Evolutionary conservation across 2,329 filamentous ascomycete species (phyloP), one percentile per base, ranked within the genome.

Genomic region (Diaporthe eres): DNA sequence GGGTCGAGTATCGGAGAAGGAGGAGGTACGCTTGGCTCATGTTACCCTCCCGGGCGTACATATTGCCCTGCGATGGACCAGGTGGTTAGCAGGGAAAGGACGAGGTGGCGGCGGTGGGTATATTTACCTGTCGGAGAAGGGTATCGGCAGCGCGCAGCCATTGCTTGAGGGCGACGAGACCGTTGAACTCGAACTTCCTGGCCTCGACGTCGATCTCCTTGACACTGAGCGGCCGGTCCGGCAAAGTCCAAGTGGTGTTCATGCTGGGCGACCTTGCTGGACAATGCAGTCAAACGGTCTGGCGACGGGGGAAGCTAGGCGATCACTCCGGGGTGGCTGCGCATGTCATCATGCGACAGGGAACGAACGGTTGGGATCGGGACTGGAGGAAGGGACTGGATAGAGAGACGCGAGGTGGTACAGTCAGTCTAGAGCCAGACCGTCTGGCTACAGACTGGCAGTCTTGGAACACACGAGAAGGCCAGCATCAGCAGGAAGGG

Each of bases 11-110:
- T 79, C 97, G 92, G 82, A 97, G 95, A n/a, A 98, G 90, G 76
- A 98, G 92, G 73, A 98, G 90, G 83, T 98, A 99, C 6, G 96
- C 94, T 81, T 97, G 94, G 80, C 95, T 92, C 78, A 95, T 92
- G 84, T 98, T 96, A 80, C 93, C 93, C 84, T 98, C 96, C 57
- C 90, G 90, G 80, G 97, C 90, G 82, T 98, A 98, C 80, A 96
- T 95, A 71, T 91, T 89, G 28, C 95, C 96, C 94, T 98, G 42
- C 3, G 3, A 22, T 55, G 6, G 60, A 34, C n/a, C 6, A 42
- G 10, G 28, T 22, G n/a, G 9, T 47, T 47, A 70, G 22, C 19
- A 17, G 37, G 9, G 28, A 10, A 19, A 22, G 22, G 19, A 63
- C 19, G 37, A 47, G 55, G 34, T 7, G n/a, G 34, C 31, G 17